Conservation (phyloP, 495 filamentous ascomycete species). For the Aspergillus avenaceus region DNA sequence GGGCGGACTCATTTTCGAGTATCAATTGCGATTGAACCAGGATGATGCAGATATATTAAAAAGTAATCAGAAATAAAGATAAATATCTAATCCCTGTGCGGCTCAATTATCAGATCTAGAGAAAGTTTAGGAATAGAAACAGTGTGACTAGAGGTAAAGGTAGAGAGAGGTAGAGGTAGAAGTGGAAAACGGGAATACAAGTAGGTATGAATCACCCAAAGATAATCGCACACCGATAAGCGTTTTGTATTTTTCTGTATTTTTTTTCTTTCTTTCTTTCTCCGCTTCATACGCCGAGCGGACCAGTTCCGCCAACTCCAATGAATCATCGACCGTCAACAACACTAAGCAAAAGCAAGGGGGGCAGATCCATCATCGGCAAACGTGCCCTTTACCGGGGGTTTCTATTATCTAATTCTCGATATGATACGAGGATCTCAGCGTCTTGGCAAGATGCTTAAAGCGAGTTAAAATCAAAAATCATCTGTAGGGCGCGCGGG, state of each 20-base stretch:
- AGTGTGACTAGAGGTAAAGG: too few relatives aligned
- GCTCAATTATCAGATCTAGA: too few relatives aligned
- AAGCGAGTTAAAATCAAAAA: slow-evolving; percentile 13
- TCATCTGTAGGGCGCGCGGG: slow-evolving; percentile 20
- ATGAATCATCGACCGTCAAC: neutral
- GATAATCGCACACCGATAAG: too few relatives aligned
- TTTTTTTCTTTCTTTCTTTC: neutral
- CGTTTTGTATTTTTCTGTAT: too few relatives aligned
- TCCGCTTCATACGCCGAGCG: neutral
- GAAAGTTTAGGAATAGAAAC: too few relatives aligned
- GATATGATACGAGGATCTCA: slow-evolving; percentile 11
- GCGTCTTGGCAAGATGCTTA: neutral
- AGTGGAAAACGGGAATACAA: neutral
- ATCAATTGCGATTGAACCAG: neutral
- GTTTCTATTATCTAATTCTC: slow-evolving; percentile 36
- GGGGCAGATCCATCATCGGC: neutral
- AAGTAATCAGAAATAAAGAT: too few relatives aligned
- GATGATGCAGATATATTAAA: neutral
- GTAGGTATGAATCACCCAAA: neutral
- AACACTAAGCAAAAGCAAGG: neutral
- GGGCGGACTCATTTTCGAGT: slow-evolving; percentile 35
- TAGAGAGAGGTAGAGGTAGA: neutral
- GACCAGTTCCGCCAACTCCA: neutral
- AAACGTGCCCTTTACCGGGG: neutral
- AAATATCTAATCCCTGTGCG: too few relatives aligned